Base-by-base conservation (phyloP, 1,284 basidiomycete genomes). In the Irpex lacteus region DNA sequence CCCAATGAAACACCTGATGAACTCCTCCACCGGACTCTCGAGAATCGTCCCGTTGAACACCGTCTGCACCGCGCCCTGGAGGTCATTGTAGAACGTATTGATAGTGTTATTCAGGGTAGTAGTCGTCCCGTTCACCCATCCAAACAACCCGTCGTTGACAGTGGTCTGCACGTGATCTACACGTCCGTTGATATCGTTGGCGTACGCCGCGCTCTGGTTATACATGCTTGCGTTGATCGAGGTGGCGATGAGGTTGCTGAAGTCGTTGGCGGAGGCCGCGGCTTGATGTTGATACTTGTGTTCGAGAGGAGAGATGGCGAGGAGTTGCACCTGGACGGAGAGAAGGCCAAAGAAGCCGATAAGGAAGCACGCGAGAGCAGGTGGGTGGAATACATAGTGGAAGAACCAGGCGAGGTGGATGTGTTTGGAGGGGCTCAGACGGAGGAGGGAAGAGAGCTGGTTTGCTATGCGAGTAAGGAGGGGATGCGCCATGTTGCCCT, bases 81-180 rank as follows among this genome's bases (percentile, higher is more conserved):
- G 78, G 64, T 93, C 92, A 60, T 78, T 78, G 74, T 94, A 94
- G 74, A 94, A 92, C 55, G 78, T 79, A 73, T 85, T 87, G 69
- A 95, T 80, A 4, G 94, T 91, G 66, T 78, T 80, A 75, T 99
- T 99, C 68, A 99, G 85, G 5, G 90, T 90, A 4, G 86, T 86
- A 0, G 95, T 96, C 1, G 96, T 98, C n/a, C 82, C 85, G 71
- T 98, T 95, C 60, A 98, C 89, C 96, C 96, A 98, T 15, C 93
- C 91, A 67, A 98, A 97, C 54, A 98, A 76, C 15, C 93, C 91
- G 44, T 92, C 77, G 75, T 98, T 95, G 75, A 98, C 87, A 9
- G 86, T 84, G 44, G 80, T 79, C 76, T 98, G 91, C 60, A 94
- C 82, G 32, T 71, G 70, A 52, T 85, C 80, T 36, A 98, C 87